phyloP scores from a whole-genome alignment of 768 basidiomycete genomes.

The Hortiboletus campestris region DNA sequence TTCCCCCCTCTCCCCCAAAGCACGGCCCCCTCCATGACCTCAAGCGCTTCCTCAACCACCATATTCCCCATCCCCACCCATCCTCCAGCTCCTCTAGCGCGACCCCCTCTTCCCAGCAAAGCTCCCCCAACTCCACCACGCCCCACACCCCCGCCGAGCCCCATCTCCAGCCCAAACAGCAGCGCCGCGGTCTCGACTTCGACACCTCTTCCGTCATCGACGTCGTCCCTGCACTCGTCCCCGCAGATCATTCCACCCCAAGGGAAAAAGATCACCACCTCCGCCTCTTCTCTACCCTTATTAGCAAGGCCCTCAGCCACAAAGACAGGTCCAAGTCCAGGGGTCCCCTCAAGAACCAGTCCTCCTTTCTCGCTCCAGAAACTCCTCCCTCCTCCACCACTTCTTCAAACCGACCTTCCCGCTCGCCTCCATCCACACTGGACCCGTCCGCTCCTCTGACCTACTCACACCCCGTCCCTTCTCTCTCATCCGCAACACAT shows the following conservation, averaged over 20 bases:
- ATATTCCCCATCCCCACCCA: slow-evolving; percentile 60
- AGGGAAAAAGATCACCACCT: slow-evolving; percentile 27
- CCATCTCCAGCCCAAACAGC: slow-evolving; percentile 35
- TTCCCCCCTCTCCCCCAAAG: slow-evolving; percentile 21
- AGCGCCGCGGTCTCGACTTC: slow-evolving; percentile 35
- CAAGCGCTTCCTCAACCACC: slow-evolving; percentile 92
- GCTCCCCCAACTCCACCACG: slow-evolving; percentile 24
- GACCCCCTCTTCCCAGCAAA: slow-evolving; percentile 27
- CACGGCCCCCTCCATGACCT: slow-evolving; percentile 86
- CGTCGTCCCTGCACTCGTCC: slow-evolving; percentile 27
- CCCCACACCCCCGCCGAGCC: slow-evolving; percentile 32
- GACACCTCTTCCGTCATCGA: slow-evolving; percentile 36
- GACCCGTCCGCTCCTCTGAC: slow-evolving; percentile 16
- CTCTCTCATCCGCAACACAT: slow-evolving; percentile 79
- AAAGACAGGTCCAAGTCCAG: slow-evolving; percentile 26
- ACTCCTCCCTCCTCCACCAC: slow-evolving; percentile 33
- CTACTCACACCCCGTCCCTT: slow-evolving; percentile 43
- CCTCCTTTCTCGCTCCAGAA: slow-evolving; percentile 4
- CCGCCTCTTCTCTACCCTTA: slow-evolving; percentile 31
- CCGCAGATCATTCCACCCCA: slow-evolving; percentile 14
- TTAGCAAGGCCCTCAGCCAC: slow-evolving; percentile 36
- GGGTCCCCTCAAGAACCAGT: slow-evolving; percentile 5
- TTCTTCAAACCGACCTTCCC: slow-evolving; percentile 30
- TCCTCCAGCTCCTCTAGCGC: slow-evolving; percentile 18
- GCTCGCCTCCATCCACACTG: slow-evolving; percentile 24